Conservation (phyloP, 768 basidiomycete genomes). For the Dacryopinax primogenitus region DNA sequence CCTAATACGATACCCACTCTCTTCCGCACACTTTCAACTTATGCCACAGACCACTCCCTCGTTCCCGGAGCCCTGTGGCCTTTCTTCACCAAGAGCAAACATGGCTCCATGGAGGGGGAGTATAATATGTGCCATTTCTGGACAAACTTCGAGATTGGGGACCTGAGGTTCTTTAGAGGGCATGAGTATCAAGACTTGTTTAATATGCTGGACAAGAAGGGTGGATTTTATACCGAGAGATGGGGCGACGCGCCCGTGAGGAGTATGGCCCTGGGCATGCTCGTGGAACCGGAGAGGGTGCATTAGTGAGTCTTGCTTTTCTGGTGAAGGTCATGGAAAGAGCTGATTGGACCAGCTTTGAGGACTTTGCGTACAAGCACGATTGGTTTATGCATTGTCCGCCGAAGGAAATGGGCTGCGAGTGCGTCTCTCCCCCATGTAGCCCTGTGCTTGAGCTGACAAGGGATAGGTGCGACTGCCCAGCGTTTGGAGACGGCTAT, state of each 20-base stretch:
- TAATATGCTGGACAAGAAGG: conserved; percentile 27
- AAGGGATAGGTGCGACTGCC: background rate
- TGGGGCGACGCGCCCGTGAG: conserved; percentile 30
- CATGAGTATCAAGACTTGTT: conserved; percentile 29
- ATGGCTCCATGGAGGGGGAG: background rate
- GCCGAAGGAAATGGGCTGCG: conserved; percentile 12
- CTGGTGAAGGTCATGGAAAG: too few species aligned
- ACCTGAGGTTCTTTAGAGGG: conserved; percentile 29
- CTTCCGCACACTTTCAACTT: background rate
- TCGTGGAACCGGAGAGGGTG: conserved; percentile 14
- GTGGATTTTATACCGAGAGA: conserved; percentile 34
- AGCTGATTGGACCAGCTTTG: conserved; percentile 15
- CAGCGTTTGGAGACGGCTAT: background rate
- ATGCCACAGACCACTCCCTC: background rate
- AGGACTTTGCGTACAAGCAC: conserved; percentile 20
- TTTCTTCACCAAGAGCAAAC: conserved; percentile 5
- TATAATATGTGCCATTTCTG: conserved; percentile 21
- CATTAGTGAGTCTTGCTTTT: conserved; percentile 16
- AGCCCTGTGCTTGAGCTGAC: background rate
- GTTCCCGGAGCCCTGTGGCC: conserved; percentile 8
- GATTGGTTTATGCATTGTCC: conserved; percentile 19
- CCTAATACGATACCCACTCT: conserved; percentile 14
- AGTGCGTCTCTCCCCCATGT: conserved; percentile 11
- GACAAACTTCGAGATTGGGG: conserved; percentile 32
- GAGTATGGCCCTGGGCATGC: conserved; percentile 15